Conservation (phyloP, 1,284 basidiomycete genomes). For the Phylloporus gajari region DNA sequence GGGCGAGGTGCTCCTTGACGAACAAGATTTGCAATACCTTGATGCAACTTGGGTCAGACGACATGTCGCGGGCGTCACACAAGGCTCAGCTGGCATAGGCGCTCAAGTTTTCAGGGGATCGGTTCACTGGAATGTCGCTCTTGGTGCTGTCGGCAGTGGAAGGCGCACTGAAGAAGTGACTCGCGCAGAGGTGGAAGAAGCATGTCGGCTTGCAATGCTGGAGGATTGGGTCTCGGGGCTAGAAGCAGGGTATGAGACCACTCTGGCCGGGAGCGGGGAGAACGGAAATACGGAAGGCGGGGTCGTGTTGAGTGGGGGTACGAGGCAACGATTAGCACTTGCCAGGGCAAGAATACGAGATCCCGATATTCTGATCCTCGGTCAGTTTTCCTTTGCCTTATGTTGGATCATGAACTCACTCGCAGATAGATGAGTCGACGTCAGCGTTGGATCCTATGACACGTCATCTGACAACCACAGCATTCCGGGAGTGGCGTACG, state of each 20-base stretch:
- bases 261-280: slow-evolving; percentile 52
- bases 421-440: slow-evolving; percentile 87
- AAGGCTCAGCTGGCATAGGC: slow-evolving; percentile 56
- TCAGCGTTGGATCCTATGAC: slow-evolving; percentile 93
- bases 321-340: slow-evolving; percentile 91
- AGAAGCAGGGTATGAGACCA: slow-evolving; percentile 90
- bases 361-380: slow-evolving; percentile 91
- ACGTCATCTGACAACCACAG: slow-evolving; percentile 88
- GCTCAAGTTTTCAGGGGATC: slow-evolving; percentile 52
- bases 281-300: slow-evolving; percentile 68
- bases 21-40: slow-evolving; percentile 80
- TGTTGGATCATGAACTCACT: slow-evolving; percentile 13
- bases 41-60: slow-evolving; percentile 79
- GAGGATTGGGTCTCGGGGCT: slow-evolving; percentile 88
- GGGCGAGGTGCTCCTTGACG: slow-evolving; percentile 82
- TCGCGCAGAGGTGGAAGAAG: slow-evolving; percentile 79
- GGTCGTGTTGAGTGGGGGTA: slow-evolving; percentile 88
- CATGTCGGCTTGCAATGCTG: slow-evolving; percentile 87
- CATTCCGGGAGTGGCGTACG: slow-evolving; percentile 80
- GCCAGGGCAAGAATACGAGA: slow-evolving; percentile 89
- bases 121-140: slow-evolving; percentile 90
- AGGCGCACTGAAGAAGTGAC: slow-evolving; percentile 61
- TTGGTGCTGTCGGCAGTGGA: slow-evolving; percentile 68
- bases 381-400: slow-evolving; percentile 57
- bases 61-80: slow-evolving; percentile 83